phyloP scores from a whole-genome alignment of 208 protist genomes.

The Blastocrithidia nonstop region DNA sequence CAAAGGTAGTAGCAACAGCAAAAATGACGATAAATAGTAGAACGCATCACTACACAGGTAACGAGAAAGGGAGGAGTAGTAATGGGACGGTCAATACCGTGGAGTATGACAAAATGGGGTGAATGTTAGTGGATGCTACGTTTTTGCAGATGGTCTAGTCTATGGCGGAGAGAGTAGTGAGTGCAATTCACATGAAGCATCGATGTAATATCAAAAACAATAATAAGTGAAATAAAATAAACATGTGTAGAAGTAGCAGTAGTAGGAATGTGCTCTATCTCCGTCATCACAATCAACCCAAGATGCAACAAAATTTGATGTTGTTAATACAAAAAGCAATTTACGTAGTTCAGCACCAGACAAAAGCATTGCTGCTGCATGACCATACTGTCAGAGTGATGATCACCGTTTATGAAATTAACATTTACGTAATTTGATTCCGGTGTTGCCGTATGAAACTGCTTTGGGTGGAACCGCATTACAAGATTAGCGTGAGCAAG shows the following conservation, averaged over 20 bases:
- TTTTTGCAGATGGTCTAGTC: slow-evolving; percentile 73
- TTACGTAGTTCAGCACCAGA: too few species aligned
- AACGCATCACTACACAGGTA: not conserved
- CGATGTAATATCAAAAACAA: not conserved
- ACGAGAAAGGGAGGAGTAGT: not conserved
- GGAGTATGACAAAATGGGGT: slow-evolving; percentile 68
- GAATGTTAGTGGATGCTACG: slow-evolving; percentile 53
- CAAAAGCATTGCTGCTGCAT: slow-evolving; percentile 15
- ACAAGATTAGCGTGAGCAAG: too few species aligned
- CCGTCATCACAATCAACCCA: too few species aligned
- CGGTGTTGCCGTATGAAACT: slow-evolving; percentile 54
- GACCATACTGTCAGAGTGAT: slow-evolving; percentile 66
- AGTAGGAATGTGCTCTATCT: slow-evolving; percentile 1
- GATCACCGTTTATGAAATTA: slow-evolving; percentile 78
- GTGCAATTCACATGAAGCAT: not conserved
- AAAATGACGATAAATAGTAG: not conserved
- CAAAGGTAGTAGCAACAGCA: not conserved
- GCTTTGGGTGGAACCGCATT: slow-evolving; percentile 29
- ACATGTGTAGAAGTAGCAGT: too few species aligned
- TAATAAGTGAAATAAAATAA: not conserved
- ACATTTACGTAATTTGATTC: slow-evolving; percentile 62
- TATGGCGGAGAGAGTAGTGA: slow-evolving; percentile 18
- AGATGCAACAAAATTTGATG: too few species aligned
- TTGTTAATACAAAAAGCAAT: too few species aligned
- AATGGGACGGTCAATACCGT: slow-evolving; percentile 61